Percentiles rank a stretch among this genome's conserved stretches.
Evolutionary conservation across 352 stramenopile species (phyloP).

Genomic region (Elongisporangium prolatum): DNA sequence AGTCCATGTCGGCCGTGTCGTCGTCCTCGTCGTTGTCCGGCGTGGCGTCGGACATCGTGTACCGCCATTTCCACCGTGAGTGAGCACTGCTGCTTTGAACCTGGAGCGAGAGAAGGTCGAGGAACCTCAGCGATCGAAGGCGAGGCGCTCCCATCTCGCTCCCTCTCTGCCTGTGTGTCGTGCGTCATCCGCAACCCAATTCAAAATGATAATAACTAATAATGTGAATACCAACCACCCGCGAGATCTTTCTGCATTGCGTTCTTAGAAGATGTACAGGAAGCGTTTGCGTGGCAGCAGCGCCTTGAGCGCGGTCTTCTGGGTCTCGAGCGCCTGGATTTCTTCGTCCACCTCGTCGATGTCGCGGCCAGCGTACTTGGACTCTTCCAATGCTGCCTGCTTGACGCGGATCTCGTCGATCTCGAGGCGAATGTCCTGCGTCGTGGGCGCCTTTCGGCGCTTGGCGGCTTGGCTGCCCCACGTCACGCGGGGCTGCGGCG

Average conservation of each 20-base stretch:
- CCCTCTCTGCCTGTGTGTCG: neutral
- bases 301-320: slow-evolving; percentile 63
- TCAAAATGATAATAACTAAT: neutral
- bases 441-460: slow-evolving; percentile 1
- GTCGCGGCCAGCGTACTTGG: slow-evolving; percentile 72
- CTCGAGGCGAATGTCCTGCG: slow-evolving; percentile 36
- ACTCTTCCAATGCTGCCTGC: slow-evolving; percentile 55
- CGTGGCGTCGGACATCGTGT: neutral
- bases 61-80: neutral
- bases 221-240: neutral
- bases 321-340: slow-evolving; percentile 57
- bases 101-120: neutral
- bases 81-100: neutral
- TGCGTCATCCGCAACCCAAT: neutral
- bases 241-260: too few relatives aligned
- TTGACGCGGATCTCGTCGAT: slow-evolving; percentile 54
- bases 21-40: neutral
- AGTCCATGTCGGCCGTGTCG: neutral
- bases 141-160: neutral
- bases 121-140: neutral
- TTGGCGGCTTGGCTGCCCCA: slow-evolving; percentile 38
- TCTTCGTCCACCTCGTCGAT: slow-evolving; percentile 80
- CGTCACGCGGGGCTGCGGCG: slow-evolving; percentile 40
- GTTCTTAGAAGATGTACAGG: slow-evolving; percentile 79
- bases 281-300: slow-evolving; percentile 74